A percentile compares a stretch with the other conserved stretches of the same genome.
Evolutionary conservation across 495 filamentous ascomycete species (phyloP).

Genomic region (Antarctomyces pellizariae): DNA sequence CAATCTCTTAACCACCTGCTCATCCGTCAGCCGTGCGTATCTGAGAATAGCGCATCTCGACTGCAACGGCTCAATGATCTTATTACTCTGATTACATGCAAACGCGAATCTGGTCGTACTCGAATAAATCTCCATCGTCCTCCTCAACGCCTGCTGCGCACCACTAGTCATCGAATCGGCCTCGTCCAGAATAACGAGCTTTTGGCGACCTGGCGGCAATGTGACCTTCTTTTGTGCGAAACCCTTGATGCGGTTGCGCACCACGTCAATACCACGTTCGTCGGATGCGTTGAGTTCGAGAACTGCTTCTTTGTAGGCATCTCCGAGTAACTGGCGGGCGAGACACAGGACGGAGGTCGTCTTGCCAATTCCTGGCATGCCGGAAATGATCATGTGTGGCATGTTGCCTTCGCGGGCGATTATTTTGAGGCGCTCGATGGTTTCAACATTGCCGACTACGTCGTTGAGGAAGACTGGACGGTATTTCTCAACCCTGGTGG

Average conservation of each 20-base stretch:
- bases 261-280: conserved; percentile 94
- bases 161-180: conserved; percentile 95
- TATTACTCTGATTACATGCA: conserved; percentile 95
- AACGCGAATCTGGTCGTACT: conserved; percentile 94
- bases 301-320: conserved; percentile 94
- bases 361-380: conserved; percentile 98
- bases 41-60: conserved; percentile 91
- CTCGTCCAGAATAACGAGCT: conserved; percentile 93
- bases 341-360: conserved; percentile 91
- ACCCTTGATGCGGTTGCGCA: conserved; percentile 94
- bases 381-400: conserved; percentile 97
- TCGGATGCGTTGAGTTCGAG: conserved; percentile 91
- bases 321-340: conserved; percentile 73
- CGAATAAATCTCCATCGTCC: conserved; percentile 98
- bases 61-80: conserved; percentile 97
- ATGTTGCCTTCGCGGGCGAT: conserved; percentile 99
- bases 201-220: conserved; percentile 71
- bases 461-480: conserved; percentile 85
- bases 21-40: conserved; percentile 79
- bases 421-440: conserved; percentile 91
- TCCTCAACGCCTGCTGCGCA: conserved; percentile 81
- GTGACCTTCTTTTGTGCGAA: conserved; percentile 99
- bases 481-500: conserved; percentile 88
- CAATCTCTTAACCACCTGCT: conserved; percentile 71
- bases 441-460: conserved; percentile 92